These are phyloP conservation scores for Diaporthe caulivora DNA, from an alignment of 2,329 filamentous ascomycete genomes.

Conservation along the genomic window DNA sequence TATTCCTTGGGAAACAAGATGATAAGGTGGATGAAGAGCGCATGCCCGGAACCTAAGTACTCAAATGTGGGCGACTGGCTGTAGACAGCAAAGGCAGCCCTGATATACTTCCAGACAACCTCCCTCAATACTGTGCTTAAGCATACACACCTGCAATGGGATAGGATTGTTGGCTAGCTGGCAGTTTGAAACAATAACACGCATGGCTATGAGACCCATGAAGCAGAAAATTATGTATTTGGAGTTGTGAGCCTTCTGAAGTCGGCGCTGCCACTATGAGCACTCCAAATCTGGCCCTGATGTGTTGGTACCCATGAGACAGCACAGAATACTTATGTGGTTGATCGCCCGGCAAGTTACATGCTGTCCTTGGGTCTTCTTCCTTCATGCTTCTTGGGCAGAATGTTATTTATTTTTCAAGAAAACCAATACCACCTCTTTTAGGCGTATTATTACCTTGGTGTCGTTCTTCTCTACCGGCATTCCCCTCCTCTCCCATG, in stretches of 20 bases:
- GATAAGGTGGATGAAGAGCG: too few species aligned
- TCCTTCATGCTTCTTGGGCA: background rate
- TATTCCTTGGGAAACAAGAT: too few species aligned
- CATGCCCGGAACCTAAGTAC: background rate
- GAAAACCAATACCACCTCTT: too few species aligned
- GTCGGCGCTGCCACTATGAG: background rate
- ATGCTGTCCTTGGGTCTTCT: background rate
- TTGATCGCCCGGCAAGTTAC: background rate
- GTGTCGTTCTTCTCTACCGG: background rate
- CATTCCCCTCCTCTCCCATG: background rate
- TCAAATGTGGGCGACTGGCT: background rate
- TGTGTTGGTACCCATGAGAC: background rate
- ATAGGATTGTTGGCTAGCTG: background rate
- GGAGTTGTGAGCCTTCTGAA: background rate
- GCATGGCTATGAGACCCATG: background rate
- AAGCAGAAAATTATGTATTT: background rate
- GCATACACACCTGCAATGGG: background rate
- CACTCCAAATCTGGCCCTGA: background rate
- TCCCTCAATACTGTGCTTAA: background rate
- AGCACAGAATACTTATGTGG: background rate
- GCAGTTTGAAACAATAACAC: background rate
- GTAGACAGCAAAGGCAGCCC: background rate
- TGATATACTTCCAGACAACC: background rate
- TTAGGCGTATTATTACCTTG: too few species aligned
- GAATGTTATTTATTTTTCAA: too few species aligned